phyloP scores from a whole-genome alignment of 495 filamentous ascomycete species.

The Annulohypoxylon bovei region DNA sequence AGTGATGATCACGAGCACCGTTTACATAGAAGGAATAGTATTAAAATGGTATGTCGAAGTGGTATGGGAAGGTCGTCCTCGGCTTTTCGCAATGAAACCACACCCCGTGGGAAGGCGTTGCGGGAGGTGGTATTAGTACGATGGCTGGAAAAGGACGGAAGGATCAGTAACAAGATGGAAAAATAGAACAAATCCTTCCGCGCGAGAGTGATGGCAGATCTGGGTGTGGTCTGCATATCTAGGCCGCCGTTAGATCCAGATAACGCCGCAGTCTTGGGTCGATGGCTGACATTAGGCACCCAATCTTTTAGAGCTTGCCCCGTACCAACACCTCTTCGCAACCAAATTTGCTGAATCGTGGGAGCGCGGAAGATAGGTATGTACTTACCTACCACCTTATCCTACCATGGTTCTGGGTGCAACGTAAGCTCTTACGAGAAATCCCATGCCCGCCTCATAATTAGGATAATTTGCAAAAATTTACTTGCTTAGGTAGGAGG shows the following conservation, averaged over 20 bases:
- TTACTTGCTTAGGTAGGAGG: not conserved
- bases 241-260: constrained; percentile 46
- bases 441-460: constrained; percentile 11
- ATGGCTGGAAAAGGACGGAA: constrained; percentile 8
- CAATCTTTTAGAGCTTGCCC: constrained; percentile 19
- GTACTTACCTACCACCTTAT: no score
- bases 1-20: constrained; percentile 2
- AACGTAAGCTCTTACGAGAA: constrained; percentile 14
- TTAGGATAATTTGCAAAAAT: not conserved
- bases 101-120: constrained; percentile 31
- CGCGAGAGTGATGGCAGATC: constrained; percentile 22
- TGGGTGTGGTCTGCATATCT: constrained; percentile 39
- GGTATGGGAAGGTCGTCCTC: not conserved
- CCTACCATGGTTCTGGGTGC: constrained; percentile 41
- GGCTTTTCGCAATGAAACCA: constrained; percentile 33
- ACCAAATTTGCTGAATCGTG: constrained; percentile 33
- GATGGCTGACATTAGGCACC: constrained; percentile 43
- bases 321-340: constrained; percentile 31
- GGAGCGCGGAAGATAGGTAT: constrained; percentile 39
- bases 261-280: constrained; percentile 49
- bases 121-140: constrained; percentile 23
- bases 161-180: constrained; percentile 18
- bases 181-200: constrained; percentile 19
- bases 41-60: not conserved
- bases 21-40: not conserved